Conservation (phyloP, 73 alveolate genomes). For the Uronychia setigera region DNA sequence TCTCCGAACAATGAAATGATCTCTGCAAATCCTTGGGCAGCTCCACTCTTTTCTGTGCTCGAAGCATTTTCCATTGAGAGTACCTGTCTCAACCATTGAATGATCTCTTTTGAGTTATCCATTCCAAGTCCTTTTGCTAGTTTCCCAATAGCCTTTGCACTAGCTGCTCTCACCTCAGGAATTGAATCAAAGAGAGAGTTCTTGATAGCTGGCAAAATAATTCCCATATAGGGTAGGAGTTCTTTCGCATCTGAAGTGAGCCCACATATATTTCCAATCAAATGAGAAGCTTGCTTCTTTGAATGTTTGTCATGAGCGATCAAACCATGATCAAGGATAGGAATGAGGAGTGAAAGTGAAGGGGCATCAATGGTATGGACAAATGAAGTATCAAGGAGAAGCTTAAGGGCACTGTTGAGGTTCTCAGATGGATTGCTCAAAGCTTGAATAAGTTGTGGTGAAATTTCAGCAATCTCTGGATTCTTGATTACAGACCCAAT, state of each 20-base stretch:
- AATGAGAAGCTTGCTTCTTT: slow-evolving; percentile 69
- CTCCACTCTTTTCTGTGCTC: slow-evolving; percentile 73
- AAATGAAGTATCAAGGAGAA: slow-evolving; percentile 78
- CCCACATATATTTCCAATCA: slow-evolving; percentile 77
- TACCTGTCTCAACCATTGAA: slow-evolving; percentile 57
- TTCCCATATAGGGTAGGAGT: slow-evolving; percentile 73
- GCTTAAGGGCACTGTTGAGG: slow-evolving; percentile 63
- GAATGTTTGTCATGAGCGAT: slow-evolving; percentile 70
- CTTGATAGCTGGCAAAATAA: slow-evolving; percentile 74
- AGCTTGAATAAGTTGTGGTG: slow-evolving; percentile 60
- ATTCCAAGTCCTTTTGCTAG: slow-evolving; percentile 74
- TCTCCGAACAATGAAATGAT: slow-evolving; percentile 65
- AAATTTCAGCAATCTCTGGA: slow-evolving; percentile 80
- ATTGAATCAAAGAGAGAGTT: slow-evolving; percentile 75
- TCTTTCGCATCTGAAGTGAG: slow-evolving; percentile 78
- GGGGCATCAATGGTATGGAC: slow-evolving; percentile 83
- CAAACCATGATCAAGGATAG: slow-evolving; percentile 73
- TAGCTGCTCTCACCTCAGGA: slow-evolving; percentile 81
- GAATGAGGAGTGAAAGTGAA: slow-evolving; percentile 72
- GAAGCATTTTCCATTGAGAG: slow-evolving; percentile 39
- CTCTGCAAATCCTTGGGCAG: slow-evolving; percentile 85
- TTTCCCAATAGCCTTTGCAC: slow-evolving; percentile 76
- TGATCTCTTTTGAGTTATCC: slow-evolving; percentile 46
- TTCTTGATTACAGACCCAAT: slow-evolving; percentile 83
- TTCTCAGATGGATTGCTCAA: slow-evolving; percentile 65